Evolutionary conservation across 441 rosid genomes (phyloP).

Genomic region (Euphorbia corollata): DNA sequence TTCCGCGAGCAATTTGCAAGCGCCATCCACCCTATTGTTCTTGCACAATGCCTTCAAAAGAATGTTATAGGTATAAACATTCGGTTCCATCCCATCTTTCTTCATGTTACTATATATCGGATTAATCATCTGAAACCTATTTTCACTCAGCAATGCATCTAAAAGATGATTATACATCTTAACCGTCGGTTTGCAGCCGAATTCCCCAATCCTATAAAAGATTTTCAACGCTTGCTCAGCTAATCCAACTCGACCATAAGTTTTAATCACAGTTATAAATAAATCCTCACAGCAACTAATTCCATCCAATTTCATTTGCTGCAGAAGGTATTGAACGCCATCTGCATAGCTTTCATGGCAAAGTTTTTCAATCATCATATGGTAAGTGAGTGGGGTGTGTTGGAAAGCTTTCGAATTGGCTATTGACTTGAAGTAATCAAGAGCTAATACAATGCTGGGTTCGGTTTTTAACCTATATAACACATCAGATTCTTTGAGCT

Average conservation of each 20-base stretch:
- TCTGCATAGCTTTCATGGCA: conserved; percentile 44
- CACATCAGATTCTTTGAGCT: conserved; percentile 44
- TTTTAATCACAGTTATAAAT: conserved; percentile 52
- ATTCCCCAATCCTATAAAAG: conserved; percentile 73
- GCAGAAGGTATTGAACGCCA: conserved; percentile 65
- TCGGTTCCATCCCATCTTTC: conserved; percentile 71
- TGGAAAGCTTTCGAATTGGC: conserved; percentile 58
- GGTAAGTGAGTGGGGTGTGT: conserved; percentile 65
- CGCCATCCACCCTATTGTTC: conserved; percentile 66
- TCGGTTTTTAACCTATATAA: conserved; percentile 41
- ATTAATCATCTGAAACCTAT: conserved; percentile 61
- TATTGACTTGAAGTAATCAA: conserved; percentile 53
- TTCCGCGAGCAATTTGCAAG: conserved; percentile 61
- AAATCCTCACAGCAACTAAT: conserved; percentile 50
- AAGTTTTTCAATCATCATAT: conserved; percentile 55
- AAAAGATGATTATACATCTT: conserved; percentile 76
- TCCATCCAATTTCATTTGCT: conserved; percentile 91
- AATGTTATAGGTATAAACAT: conserved; percentile 71
- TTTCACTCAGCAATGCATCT: conserved; percentile 71
- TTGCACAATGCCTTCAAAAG: conserved; percentile 83
- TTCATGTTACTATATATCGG: conserved; percentile 67
- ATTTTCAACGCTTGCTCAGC: conserved; percentile 71
- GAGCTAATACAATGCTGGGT: conserved; percentile 37
- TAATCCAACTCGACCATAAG: conserved; percentile 40
- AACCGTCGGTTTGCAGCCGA: conserved; percentile 69